phyloP scores from a whole-genome alignment of 2,329 filamentous ascomycete species.

The Claviceps sp. region DNA sequence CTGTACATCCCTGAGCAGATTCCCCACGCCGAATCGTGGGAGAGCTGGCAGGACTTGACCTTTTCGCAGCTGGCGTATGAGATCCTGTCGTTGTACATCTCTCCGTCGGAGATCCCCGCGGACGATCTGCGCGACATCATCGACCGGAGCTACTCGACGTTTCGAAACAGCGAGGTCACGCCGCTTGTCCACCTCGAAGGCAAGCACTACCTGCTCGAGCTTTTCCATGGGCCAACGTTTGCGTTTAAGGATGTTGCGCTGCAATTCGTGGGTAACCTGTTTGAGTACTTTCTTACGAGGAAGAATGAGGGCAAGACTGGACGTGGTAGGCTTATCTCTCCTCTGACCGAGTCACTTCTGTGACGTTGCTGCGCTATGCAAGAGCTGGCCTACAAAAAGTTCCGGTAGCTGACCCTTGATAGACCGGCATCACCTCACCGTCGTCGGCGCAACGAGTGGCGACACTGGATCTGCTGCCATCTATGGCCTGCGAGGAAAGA shows the following conservation, averaged over 20 bases:
- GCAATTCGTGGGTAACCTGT: slow-evolving; percentile 92
- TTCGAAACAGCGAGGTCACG: slow-evolving; percentile 65
- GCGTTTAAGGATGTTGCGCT: slow-evolving; percentile 95
- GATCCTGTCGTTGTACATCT: slow-evolving; percentile 81
- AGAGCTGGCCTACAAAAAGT: background rate
- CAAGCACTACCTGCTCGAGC: slow-evolving; percentile 75
- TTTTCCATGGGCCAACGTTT: slow-evolving; percentile 93
- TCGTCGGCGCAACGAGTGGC: slow-evolving; percentile 76
- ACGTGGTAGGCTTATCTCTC: slow-evolving; percentile 22
- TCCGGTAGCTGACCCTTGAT: slow-evolving; percentile 14
- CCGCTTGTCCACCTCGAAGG: slow-evolving; percentile 63
- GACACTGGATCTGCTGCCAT: slow-evolving; percentile 92
- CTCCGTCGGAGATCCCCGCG: slow-evolving; percentile 64
- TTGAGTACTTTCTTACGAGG: slow-evolving; percentile 71
- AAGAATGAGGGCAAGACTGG: slow-evolving; percentile 58
- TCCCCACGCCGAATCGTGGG: slow-evolving; percentile 28
- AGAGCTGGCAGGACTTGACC: slow-evolving; percentile 60
- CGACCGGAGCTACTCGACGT: slow-evolving; percentile 74
- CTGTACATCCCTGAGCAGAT: slow-evolving; percentile 81
- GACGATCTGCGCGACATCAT: slow-evolving; percentile 75
- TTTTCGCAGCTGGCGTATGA: slow-evolving; percentile 74
- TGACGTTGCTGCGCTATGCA: background rate
- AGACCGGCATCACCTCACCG: slow-evolving; percentile 68
- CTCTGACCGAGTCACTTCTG: background rate
- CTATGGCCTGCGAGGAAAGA: slow-evolving; percentile 87